Percentiles rank a stretch among this genome's conserved stretches.
Conservation (phyloP, 441 rosid species). For the Manihot esculenta region DNA sequence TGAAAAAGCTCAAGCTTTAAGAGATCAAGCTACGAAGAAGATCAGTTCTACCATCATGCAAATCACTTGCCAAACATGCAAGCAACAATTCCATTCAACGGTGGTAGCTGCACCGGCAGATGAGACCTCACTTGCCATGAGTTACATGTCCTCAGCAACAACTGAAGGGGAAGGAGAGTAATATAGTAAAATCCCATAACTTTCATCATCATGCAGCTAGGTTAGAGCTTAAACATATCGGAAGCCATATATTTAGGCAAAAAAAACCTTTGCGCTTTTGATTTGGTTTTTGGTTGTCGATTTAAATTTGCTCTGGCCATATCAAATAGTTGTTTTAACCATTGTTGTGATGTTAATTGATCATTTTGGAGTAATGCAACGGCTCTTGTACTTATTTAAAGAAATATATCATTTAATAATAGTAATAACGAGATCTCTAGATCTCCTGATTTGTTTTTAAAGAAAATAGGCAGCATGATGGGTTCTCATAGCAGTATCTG, state of each 20-base stretch:
- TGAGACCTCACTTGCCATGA: constrained; percentile 74
- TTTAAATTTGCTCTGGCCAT: constrained; percentile 19
- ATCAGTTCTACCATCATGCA: constrained; percentile 69
- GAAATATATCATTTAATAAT: constrained; percentile 19
- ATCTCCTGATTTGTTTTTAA: constrained; percentile 6
- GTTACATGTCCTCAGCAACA: constrained; percentile 86
- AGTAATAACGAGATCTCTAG: neutral
- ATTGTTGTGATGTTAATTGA: constrained; percentile 8
- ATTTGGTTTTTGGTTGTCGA: constrained; percentile 22
- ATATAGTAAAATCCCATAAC: constrained; percentile 2
- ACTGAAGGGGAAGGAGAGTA: constrained; percentile 68
- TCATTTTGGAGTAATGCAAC: constrained; percentile 10
- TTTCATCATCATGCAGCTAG: neutral
- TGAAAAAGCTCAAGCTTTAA: constrained; percentile 68
- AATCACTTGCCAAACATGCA: constrained; percentile 87
- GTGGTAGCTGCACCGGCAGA: constrained; percentile 44
- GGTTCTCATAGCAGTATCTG: constrained; percentile 21
- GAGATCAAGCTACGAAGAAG: constrained; percentile 72
- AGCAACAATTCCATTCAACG: constrained; percentile 59
- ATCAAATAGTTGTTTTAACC: constrained; percentile 13
- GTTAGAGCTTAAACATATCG: neutral
- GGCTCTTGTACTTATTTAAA: constrained; percentile 12
- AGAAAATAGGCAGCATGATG: constrained; percentile 19
- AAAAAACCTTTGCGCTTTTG: neutral
- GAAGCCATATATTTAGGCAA: neutral